Conservation (phyloP, 441 rosid genomes). For the Rhodomyrtus psidioides region DNA sequence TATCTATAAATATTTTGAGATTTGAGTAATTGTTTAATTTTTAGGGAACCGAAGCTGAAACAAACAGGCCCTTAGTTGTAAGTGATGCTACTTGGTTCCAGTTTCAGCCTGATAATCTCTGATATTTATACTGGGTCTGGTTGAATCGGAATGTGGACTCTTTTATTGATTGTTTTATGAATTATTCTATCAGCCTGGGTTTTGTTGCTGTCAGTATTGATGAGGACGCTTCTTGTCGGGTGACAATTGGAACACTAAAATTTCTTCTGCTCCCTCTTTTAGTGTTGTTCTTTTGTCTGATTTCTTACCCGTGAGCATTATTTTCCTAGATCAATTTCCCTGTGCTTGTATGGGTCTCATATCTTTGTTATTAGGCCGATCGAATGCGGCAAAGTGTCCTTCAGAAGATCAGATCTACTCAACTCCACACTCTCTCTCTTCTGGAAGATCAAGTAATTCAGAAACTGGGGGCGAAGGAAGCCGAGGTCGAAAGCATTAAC, state of each 20-base stretch:
- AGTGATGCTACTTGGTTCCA: not conserved
- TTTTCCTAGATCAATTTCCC: not conserved
- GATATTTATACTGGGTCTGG: not conserved
- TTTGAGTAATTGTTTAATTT: not conserved
- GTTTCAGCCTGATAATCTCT: not conserved
- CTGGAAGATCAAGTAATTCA: constrained; percentile 50
- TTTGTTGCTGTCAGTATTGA: not conserved
- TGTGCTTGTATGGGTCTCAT: not conserved
- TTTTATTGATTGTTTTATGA: not conserved
- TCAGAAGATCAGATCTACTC: constrained; percentile 59
- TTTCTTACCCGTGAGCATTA: not conserved
- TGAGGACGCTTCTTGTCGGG: not conserved
- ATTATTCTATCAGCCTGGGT: not conserved
- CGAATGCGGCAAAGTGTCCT: constrained; percentile 45
- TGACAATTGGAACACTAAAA: not conserved
- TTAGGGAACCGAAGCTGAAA: not conserved
- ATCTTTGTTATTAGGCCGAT: constrained; percentile 35
- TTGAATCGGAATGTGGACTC: not conserved
- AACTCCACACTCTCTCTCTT: constrained; percentile 48
- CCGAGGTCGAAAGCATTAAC: constrained; percentile 58
- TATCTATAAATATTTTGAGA: not conserved
- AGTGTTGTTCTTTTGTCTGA: not conserved
- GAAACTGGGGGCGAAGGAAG: constrained; percentile 70
- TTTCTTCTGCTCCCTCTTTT: not conserved
- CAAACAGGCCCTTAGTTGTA: not conserved